These are phyloP conservation scores for Geotrichum histeridarum DNA, from an alignment of 1,139 yeast species.

Conservation along the genomic window DNA sequence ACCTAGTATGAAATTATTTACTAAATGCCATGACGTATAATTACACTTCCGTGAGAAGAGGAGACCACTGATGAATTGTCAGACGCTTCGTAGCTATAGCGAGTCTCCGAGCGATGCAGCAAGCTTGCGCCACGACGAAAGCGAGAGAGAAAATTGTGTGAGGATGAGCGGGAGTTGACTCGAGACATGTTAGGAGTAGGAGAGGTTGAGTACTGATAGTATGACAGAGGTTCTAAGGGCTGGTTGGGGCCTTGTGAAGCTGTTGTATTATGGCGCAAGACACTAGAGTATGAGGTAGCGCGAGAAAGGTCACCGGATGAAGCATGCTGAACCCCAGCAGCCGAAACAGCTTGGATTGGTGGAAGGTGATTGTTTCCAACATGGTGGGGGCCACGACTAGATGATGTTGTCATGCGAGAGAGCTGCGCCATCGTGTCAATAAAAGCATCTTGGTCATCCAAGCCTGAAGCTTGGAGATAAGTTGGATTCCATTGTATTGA, in stretches of 20 bases:
- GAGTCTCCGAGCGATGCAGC: not conserved
- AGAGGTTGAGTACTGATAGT: no score
- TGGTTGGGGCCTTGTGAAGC: no score
- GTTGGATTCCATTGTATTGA: slow-evolving; percentile 12
- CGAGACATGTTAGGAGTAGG: not conserved
- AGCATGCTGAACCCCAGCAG: not conserved
- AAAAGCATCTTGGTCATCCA: slow-evolving; percentile 4
- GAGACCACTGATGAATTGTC: not conserved
- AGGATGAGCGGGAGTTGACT: slow-evolving; percentile 2
- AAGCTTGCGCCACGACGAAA: not conserved
- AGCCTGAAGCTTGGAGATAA: not conserved
- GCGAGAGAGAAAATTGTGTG: slow-evolving; percentile 2
- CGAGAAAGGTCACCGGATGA: not conserved
- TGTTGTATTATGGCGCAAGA: not conserved
- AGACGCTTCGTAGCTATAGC: not conserved
- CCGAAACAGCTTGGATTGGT: not conserved
- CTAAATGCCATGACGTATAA: not conserved
- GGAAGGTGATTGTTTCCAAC: no score
- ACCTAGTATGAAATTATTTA: not conserved
- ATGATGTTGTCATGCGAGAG: slow-evolving; percentile 4
- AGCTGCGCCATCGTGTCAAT: slow-evolving; percentile 6
- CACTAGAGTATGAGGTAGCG: not conserved
- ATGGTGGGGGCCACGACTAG: not conserved
- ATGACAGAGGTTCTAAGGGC: no score
- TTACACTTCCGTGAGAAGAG: slow-evolving; percentile 9